phyloP scores from a whole-genome alignment of 192 early-diverging fungal species.

The Mortierella antarctica region DNA sequence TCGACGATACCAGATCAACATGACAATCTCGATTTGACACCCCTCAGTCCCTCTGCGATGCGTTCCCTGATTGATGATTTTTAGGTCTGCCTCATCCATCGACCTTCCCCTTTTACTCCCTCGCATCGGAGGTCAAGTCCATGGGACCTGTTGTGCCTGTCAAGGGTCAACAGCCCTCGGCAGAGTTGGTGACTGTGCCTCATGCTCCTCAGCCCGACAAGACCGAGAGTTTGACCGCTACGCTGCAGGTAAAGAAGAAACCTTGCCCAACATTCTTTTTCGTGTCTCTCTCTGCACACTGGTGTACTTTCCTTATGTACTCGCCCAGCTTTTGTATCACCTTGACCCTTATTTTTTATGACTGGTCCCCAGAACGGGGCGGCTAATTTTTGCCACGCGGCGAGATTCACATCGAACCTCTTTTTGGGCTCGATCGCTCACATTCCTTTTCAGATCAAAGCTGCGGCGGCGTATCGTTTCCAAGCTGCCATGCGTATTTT shows the following conservation, averaged over 20 bases:
- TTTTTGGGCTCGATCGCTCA: background rate
- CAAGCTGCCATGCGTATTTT: background rate
- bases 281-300: no score
- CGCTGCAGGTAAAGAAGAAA: constrained; percentile 50
- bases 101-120: constrained; percentile 66
- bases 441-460: background rate
- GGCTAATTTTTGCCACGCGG: no score
- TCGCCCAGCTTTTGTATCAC: no score
- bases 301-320: no score
- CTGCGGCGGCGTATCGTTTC: background rate
- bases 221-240: constrained; percentile 29
- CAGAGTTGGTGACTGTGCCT: constrained; percentile 62
- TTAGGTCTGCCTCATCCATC: constrained; percentile 70
- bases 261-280: no score
- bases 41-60: background rate
- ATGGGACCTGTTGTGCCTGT: constrained; percentile 31
- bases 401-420: background rate
- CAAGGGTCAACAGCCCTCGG: background rate
- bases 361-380: no score
- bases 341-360: no score
- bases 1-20: no score
- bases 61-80: background rate
- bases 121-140: constrained; percentile 56
- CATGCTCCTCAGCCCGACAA: constrained; percentile 39
- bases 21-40: no score